Percentiles rank a stretch among this genome's conserved stretches.
Evolutionary conservation across 257 asterid species (phyloP).

Genomic region (Ilex asprella): DNA sequence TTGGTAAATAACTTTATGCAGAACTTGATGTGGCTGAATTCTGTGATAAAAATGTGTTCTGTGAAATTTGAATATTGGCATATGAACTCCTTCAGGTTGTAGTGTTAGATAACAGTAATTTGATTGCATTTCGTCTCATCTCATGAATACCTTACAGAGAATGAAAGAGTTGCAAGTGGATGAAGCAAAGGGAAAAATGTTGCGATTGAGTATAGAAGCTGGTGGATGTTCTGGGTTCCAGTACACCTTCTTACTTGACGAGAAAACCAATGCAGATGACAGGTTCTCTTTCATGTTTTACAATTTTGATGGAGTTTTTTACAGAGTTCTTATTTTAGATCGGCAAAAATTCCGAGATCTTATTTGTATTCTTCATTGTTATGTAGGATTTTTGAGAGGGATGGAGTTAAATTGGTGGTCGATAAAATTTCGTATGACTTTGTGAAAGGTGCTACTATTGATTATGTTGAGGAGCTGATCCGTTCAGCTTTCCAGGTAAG

Average conservation of each 20-base stretch:
- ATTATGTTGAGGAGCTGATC: constrained; percentile 90
- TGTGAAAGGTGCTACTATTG: constrained; percentile 89
- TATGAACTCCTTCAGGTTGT: too few relatives aligned
- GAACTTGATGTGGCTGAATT: too few relatives aligned
- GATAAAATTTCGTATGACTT: constrained; percentile 77
- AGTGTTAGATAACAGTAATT: too few relatives aligned
- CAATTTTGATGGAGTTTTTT: background rate
- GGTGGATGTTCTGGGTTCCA: constrained; percentile 99
- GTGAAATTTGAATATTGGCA: too few relatives aligned
- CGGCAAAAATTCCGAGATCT: background rate
- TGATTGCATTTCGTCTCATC: background rate
- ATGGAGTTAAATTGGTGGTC: constrained; percentile 87
- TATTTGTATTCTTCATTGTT: constrained; percentile 8
- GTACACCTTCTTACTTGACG: constrained; percentile 76
- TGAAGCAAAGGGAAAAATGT: constrained; percentile 54
- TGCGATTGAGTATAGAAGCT: constrained; percentile 92
- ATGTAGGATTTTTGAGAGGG: constrained; percentile 77
- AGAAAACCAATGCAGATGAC: constrained; percentile 67
- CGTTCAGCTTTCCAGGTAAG: constrained; percentile 97
- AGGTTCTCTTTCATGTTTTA: constrained; percentile 24
- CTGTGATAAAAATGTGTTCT: too few relatives aligned
- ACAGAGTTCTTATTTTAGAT: background rate
- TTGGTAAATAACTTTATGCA: too few relatives aligned
- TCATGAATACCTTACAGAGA: constrained; percentile 33
- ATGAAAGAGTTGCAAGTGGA: constrained; percentile 77